Conservation (phyloP, 2,329 filamentous ascomycete species). For the Exophiala oligosperma region DNA sequence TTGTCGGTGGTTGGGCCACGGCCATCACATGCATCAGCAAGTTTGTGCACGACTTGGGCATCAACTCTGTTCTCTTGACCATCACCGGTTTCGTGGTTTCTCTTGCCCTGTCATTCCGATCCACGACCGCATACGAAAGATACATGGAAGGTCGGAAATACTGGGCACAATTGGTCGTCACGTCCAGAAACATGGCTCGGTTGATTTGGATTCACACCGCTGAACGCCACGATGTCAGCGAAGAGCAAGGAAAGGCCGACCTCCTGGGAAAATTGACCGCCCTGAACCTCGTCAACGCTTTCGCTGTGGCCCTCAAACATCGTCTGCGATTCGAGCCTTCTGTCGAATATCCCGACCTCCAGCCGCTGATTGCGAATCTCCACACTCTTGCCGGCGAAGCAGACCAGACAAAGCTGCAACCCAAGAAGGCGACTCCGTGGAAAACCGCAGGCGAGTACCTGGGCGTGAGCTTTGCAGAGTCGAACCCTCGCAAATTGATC, state of each 20-base stretch:
- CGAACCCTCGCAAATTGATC: slow-evolving; percentile 74
- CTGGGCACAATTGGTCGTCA: slow-evolving; percentile 60
- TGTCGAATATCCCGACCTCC: slow-evolving; percentile 72
- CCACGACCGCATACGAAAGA: slow-evolving; percentile 74
- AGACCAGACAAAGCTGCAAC: slow-evolving; percentile 38
- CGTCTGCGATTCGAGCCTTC: slow-evolving; percentile 82
- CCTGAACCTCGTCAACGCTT: slow-evolving; percentile 76
- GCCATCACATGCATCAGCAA: slow-evolving; percentile 60
- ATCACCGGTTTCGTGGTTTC: slow-evolving; percentile 80
- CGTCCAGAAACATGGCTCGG: slow-evolving; percentile 61
- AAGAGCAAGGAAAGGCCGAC: slow-evolving; percentile 58
- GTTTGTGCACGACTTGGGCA: slow-evolving; percentile 49
- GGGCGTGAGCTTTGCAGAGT: slow-evolving; percentile 72
- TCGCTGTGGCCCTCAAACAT: slow-evolving; percentile 76
- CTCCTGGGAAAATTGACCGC: slow-evolving; percentile 70
- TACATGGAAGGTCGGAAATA: slow-evolving; percentile 61
- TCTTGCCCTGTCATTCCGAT: slow-evolving; percentile 75
- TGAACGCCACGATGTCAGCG: slow-evolving; percentile 57
- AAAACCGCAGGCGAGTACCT: slow-evolving; percentile 71
- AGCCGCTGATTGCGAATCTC: slow-evolving; percentile 68
- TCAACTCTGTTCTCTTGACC: slow-evolving; percentile 69
- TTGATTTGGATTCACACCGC: slow-evolving; percentile 78
- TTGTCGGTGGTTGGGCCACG: slow-evolving; percentile 66
- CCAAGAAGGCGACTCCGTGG: slow-evolving; percentile 53
- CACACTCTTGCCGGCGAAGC: slow-evolving; percentile 71